These are phyloP conservation scores for Metschnikowia koreensis DNA, from an alignment of 805 yeast genomes.

Conservation along the genomic window DNA sequence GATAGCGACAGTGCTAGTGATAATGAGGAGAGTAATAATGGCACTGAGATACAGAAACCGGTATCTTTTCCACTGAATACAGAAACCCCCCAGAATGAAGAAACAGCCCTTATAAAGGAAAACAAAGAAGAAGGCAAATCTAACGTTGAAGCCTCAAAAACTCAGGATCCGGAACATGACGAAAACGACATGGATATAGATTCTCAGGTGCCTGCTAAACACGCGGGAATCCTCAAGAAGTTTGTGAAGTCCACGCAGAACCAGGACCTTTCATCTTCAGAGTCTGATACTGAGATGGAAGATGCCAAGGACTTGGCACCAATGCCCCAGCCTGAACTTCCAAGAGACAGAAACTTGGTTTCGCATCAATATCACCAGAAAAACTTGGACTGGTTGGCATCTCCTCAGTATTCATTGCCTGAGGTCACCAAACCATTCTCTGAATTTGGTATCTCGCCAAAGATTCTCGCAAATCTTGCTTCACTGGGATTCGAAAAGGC, in stretches of 20 bases:
- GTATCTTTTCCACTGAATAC: background rate
- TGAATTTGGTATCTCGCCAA: constrained; percentile 45
- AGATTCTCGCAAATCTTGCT: constrained; percentile 46
- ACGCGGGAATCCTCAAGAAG: constrained; percentile 50
- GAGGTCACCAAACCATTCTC: constrained; percentile 45
- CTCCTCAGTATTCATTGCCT: constrained; percentile 58
- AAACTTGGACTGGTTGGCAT: constrained; percentile 63
- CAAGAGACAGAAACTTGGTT: constrained; percentile 45
- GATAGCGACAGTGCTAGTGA: constrained; percentile 10
- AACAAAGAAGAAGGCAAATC: background rate
- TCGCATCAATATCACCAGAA: constrained; percentile 26
- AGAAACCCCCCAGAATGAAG: background rate
- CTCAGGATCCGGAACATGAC: background rate
- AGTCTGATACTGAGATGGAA: constrained; percentile 25
- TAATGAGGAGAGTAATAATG: constrained; percentile 13
- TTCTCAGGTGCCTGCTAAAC: constrained; percentile 33
- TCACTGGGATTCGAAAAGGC: constrained; percentile 52
- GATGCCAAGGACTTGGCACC: constrained; percentile 52
- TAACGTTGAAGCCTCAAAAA: background rate
- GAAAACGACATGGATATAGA: constrained; percentile 15
- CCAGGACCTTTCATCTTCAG: constrained; percentile 23
- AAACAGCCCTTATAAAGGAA: background rate
- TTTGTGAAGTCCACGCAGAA: constrained; percentile 34
- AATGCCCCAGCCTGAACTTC: constrained; percentile 79
- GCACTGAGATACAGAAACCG: background rate